A percentile compares a stretch with the other conserved stretches of the same genome.
phyloP scores from a whole-genome alignment of 176 grass and related monocot species.

The Aegilops tauschii region DNA sequence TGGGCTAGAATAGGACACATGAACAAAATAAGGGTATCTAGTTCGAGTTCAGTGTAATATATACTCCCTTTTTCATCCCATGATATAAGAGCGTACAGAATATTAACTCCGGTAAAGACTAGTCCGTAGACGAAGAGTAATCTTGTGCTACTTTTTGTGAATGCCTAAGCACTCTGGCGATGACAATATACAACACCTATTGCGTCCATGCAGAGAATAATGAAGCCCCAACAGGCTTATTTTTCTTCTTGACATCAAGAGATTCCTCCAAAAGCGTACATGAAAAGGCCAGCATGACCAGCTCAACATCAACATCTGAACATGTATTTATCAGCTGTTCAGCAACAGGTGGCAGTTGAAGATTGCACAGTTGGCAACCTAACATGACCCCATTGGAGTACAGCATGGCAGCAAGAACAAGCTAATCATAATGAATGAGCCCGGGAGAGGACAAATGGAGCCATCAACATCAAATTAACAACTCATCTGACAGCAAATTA shows the following conservation, averaged over 20 bases:
- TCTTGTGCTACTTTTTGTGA: slow-evolving; percentile 11
- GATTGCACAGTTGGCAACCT: slow-evolving; percentile 29
- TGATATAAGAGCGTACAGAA: background rate
- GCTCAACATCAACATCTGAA: slow-evolving; percentile 24
- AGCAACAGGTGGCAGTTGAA: slow-evolving; percentile 41
- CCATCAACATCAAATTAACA: slow-evolving; percentile 45
- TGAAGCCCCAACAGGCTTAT: slow-evolving; percentile 9
- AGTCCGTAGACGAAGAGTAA: background rate
- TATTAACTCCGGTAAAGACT: background rate
- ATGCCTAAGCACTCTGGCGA: background rate
- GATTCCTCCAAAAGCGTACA: slow-evolving; percentile 34
- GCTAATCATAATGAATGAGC: slow-evolving; percentile 21
- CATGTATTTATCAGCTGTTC: slow-evolving; percentile 26
- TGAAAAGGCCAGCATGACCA: slow-evolving; percentile 21
- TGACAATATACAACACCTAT: slow-evolving; percentile 8
- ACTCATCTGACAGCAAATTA: slow-evolving; percentile 24
- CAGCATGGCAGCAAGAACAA: slow-evolving; percentile 25
- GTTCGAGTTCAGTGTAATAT: background rate
- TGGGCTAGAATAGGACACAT: background rate
- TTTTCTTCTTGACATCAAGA: slow-evolving; percentile 3
- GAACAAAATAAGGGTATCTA: background rate
- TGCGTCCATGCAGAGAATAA: background rate
- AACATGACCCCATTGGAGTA: slow-evolving; percentile 28
- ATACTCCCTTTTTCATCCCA: background rate
- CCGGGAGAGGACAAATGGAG: slow-evolving; percentile 32